phyloP scores from a whole-genome alignment of 306 rosid species.

The Fagus sylvatica region DNA sequence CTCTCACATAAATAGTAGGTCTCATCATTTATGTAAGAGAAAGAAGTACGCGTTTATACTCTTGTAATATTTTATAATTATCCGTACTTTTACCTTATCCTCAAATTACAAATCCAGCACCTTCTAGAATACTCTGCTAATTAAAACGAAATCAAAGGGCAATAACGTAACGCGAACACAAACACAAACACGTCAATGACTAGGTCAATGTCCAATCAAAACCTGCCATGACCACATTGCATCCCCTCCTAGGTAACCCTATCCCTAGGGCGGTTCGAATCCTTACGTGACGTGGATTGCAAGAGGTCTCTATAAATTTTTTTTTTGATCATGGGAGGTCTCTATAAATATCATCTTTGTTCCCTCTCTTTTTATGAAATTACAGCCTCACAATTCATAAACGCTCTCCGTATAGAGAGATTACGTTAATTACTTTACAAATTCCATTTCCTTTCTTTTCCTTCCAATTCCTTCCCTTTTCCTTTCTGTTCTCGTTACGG shows the following conservation, averaged over 20 bases:
- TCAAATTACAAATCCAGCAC: neutral
- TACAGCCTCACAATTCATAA: too few species aligned
- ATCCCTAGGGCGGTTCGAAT: neutral
- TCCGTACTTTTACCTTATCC: too few species aligned
- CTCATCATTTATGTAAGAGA: too few species aligned
- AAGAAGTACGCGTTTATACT: too few species aligned
- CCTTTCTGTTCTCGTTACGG: neutral
- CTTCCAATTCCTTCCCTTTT: too few species aligned
- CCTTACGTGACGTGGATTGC: neutral
- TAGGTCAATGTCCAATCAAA: neutral
- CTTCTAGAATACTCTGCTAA: neutral
- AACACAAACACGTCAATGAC: neutral
- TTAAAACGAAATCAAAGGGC: neutral
- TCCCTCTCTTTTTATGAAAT: too few species aligned
- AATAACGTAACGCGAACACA: neutral
- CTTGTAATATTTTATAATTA: too few species aligned
- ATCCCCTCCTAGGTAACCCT: neutral
- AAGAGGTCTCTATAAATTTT: too few species aligned
- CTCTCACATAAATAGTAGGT: too few species aligned
- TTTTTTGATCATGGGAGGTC: too few species aligned
- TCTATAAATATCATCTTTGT: neutral
- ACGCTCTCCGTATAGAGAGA: too few species aligned
- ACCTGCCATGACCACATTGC: slow-evolving; percentile 2
- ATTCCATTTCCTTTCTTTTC: neutral
- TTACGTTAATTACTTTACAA: too few species aligned